Base-by-base conservation (phyloP, 73 alveolate species). In the Stentor coeruleus region DNA sequence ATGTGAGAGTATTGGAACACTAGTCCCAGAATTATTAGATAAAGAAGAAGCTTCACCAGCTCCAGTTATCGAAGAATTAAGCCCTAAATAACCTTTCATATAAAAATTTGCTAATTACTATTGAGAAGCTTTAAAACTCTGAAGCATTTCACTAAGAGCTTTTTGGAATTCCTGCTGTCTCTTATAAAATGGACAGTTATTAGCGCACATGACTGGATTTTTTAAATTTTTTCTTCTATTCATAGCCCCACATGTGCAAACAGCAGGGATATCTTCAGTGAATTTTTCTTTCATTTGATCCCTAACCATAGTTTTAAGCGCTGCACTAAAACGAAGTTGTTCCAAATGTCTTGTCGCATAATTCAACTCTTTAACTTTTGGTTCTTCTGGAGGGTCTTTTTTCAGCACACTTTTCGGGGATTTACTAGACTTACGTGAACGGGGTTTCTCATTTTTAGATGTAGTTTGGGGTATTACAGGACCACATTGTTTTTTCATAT, bases 101-200 rank as follows among this genome's bases (percentile, higher is more conserved):
- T n/a, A n/a, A n/a, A n/a, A n/a, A n/a, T n/a, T n/a, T n/a, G n/a
- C n/a, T n/a, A n/a, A n/a, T n/a, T n/a, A n/a, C 79, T 31, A 66
- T 40, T 66, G 79, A 2, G 79, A 66, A 20, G n/a, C 40, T 2
- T 66, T 66, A 2, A 66, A 66, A 66, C 42, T 26, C 79, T 84
- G 87, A n/a, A 88, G 35, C 37, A 88, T 79, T 38, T 88, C 94
- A 3, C 76, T 84, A 41, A 84, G 86, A 0, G 91, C 94, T 31
- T 59, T 76, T 74, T 85, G 91, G 59, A 84, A 88, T 15, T 81
- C 94, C 66, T 85, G 83, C 87, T 88, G 86, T 37, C 87, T 77
- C 66, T 85, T 85, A 59, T 88, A 88, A 73, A 88, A 88, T 39
- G 89, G 86, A 41, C 94, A 88, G 84, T 88, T 88, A 40, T 88